phyloP scores from a whole-genome alignment of 768 basidiomycete genomes.

The Asterophora lycoperdoides region DNA sequence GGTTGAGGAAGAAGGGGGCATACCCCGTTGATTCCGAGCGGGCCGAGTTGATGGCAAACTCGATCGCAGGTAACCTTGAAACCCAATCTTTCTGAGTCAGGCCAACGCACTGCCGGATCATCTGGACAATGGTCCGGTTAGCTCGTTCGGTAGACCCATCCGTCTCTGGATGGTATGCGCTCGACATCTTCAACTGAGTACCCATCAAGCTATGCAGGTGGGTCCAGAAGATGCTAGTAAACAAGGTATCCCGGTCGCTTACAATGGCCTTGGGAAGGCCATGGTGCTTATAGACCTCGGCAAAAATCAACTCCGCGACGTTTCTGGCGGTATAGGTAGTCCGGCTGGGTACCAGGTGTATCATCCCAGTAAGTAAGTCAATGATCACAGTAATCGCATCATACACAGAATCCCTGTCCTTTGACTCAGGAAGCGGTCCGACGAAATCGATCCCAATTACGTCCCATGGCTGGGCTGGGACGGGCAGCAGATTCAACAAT shows the following conservation, averaged over 20 bases:
- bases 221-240: conserved; percentile 12
- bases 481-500: conserved; percentile 14
- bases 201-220: conserved; percentile 18
- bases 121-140: conserved; percentile 27
- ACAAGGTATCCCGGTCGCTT: conserved; percentile 20
- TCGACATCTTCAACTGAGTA: conserved; percentile 25
- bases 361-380: conserved; percentile 13
- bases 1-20: conserved; percentile 29
- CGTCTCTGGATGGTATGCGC: conserved; percentile 12
- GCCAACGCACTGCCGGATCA: conserved; percentile 22
- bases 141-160: conserved; percentile 30
- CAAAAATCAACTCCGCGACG: conserved; percentile 21
- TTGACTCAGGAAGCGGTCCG: conserved; percentile 15
- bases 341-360: no score
- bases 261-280: conserved; percentile 24
- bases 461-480: conserved; percentile 10
- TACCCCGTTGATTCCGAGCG: conserved; percentile 30
- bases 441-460: conserved; percentile 15
- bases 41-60: conserved; percentile 36
- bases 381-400: conserved; percentile 22
- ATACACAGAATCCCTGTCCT: conserved; percentile 14
- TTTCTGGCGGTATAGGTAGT: conserved; percentile 16
- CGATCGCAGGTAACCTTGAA: conserved; percentile 23
- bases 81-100: conserved; percentile 27
- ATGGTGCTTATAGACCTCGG: conserved; percentile 22